These are phyloP conservation scores for Chlamydomonas sphaeroides DNA, from an alignment of 139 green algal species.

Conservation along the genomic window DNA sequence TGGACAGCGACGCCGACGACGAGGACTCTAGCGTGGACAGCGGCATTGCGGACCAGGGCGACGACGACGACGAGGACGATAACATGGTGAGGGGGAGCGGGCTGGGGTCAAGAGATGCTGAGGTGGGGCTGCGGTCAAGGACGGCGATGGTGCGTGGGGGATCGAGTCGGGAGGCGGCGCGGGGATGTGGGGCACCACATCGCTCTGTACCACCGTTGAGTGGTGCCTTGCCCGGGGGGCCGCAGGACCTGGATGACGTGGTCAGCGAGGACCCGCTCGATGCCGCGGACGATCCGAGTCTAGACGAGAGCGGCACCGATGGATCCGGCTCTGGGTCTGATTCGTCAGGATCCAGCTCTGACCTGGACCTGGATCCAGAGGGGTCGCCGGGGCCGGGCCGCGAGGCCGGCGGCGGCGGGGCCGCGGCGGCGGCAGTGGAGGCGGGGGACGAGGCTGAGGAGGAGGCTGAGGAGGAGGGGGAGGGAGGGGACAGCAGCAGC, in stretches of 20 bases:
- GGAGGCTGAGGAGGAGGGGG: background rate
- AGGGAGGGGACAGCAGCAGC: background rate
- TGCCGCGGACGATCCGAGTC: constrained; percentile 7
- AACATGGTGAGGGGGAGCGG: too few species aligned
- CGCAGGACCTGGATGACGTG: background rate
- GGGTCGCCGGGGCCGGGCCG: background rate
- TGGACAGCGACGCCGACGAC: background rate
- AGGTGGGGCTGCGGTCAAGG: background rate
- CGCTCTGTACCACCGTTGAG: too few species aligned
- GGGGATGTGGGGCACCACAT: too few species aligned
- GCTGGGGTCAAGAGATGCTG: too few species aligned
- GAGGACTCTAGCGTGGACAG: background rate
- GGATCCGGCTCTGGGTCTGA: too few species aligned
- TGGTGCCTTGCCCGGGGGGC: too few species aligned
- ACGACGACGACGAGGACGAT: background rate
- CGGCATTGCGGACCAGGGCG: too few species aligned
- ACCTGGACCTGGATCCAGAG: background rate
- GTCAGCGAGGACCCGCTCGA: constrained; percentile 8
- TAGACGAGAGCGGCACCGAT: constrained; percentile 11
- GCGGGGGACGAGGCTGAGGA: background rate
- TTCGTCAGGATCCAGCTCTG: background rate
- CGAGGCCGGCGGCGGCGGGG: background rate
- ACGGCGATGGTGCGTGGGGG: too few species aligned
- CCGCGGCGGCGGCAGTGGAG: background rate
- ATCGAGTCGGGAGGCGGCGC: too few species aligned